Conservation (phyloP, 2,329 filamentous ascomycete genomes). For the Phaeosphaeria sp. region DNA sequence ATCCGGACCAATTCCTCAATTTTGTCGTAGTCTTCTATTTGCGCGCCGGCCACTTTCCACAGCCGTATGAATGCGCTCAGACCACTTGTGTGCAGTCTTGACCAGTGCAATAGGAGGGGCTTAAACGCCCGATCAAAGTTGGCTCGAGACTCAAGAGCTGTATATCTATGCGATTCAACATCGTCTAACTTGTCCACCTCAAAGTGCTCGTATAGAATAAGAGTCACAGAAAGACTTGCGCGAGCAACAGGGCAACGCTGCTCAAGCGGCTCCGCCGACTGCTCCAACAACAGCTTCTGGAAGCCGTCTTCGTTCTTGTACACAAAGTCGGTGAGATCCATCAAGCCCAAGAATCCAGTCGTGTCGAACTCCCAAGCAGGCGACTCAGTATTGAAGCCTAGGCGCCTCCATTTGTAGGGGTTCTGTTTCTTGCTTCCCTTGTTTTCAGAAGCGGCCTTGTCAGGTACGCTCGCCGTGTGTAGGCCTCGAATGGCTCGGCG, state of each 20-base stretch:
- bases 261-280: conserved; percentile 72
- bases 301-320: conserved; percentile 90
- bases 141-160: conserved; percentile 74
- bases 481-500: conserved; percentile 84
- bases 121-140: conserved; percentile 87
- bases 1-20: conserved; percentile 91
- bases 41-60: conserved; percentile 89
- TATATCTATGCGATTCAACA: conserved; percentile 78
- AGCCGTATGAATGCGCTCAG: conserved; percentile 87
- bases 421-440: conserved; percentile 74
- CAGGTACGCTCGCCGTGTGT: conserved; percentile 80
- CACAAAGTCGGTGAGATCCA: conserved; percentile 95
- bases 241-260: conserved; percentile 86
- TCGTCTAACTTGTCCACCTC: conserved; percentile 85
- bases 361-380: conserved; percentile 84
- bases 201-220: conserved; percentile 93
- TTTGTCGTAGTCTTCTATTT: conserved; percentile 88
- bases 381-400: conserved; percentile 91
- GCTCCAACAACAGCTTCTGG: conserved; percentile 89
- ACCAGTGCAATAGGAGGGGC: conserved; percentile 91
- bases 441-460: conserved; percentile 53
- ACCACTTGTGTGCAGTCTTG: conserved; percentile 82
- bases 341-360: conserved; percentile 91
- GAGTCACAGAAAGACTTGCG: conserved; percentile 84
- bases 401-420: conserved; percentile 87